Conservation (phyloP, 108 stramenopile genomes). For the Cyclotella sp. region DNA sequence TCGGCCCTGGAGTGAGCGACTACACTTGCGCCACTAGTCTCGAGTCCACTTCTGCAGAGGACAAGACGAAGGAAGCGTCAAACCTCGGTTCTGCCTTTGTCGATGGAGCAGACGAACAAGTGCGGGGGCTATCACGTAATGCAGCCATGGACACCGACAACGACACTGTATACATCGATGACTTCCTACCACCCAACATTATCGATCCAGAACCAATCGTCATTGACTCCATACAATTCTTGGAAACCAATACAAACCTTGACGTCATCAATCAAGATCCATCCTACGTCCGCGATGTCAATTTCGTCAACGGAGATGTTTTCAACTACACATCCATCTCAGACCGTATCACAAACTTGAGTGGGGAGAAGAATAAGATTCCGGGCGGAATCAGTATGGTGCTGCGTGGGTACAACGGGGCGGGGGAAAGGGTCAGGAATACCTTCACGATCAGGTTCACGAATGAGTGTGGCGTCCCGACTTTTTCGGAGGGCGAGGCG, state of each 20-base stretch:
- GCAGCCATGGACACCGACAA: not conserved
- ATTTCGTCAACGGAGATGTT: slow-evolving; percentile 21
- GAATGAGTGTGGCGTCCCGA: slow-evolving; percentile 43
- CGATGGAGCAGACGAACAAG: no score
- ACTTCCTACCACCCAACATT: slow-evolving; percentile 2
- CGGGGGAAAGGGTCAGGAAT: slow-evolving; percentile 34
- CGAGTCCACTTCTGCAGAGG: slow-evolving; percentile 21
- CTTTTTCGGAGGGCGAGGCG: slow-evolving; percentile 40
- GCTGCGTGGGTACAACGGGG: slow-evolving; percentile 37
- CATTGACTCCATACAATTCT: slow-evolving; percentile 50
- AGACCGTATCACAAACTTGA: not conserved
- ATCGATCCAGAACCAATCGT: slow-evolving; percentile 26
- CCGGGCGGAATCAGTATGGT: slow-evolving; percentile 45
- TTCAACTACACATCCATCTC: slow-evolving; percentile 35
- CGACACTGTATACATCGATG: not conserved
- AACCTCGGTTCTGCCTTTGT: no score
- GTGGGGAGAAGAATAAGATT: slow-evolving; percentile 2
- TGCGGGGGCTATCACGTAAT: not conserved
- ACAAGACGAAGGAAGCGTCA: not conserved
- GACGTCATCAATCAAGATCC: slow-evolving; percentile 43
- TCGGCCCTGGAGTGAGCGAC: slow-evolving; percentile 46
- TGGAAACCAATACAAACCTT: slow-evolving; percentile 32
- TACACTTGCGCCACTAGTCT: slow-evolving; percentile 46
- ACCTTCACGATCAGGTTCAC: slow-evolving; percentile 48
- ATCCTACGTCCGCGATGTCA: slow-evolving; percentile 11